Conservation (phyloP, 331 rosid genomes). For the Prunus yedoensis region DNA sequence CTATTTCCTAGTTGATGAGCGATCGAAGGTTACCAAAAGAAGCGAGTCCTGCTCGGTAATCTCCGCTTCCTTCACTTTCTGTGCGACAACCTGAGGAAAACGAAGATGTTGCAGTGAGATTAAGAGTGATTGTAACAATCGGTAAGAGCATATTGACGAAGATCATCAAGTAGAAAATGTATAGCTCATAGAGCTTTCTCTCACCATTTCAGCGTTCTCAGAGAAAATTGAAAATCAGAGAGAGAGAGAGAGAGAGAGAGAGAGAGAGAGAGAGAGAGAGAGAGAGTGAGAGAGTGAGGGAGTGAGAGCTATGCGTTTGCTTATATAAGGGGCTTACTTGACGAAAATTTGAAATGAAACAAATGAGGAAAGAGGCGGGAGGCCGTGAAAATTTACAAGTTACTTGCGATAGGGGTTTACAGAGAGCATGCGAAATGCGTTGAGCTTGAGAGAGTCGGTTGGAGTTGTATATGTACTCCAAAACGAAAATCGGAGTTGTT, state of each 20-base stretch:
- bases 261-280: conserved; percentile 2
- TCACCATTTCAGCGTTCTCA: conserved; percentile 39
- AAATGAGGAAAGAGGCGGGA: conserved; percentile 47
- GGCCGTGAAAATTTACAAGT: conserved; percentile 34
- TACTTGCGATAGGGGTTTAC: conserved; percentile 7
- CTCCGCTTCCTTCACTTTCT: conserved; percentile 80
- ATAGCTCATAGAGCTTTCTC: conserved; percentile 14
- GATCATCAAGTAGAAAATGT: conserved; percentile 28
- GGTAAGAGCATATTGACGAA: conserved; percentile 3
- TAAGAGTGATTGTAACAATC: conserved; percentile 11
- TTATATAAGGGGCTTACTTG: not conserved
- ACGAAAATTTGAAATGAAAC: conserved; percentile 32
- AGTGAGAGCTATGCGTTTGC: conserved; percentile 9
- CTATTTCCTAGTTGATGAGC: not conserved
- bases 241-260: conserved; percentile 3
- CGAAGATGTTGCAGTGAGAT: conserved; percentile 3
- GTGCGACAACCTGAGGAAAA: conserved; percentile 71
- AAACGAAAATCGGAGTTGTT: not conserved
- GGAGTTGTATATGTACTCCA: not conserved
- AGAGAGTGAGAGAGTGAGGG: conserved; percentile 14
- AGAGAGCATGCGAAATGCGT: conserved; percentile 10
- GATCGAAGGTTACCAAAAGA: conserved; percentile 65
- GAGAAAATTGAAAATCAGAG: conserved; percentile 21
- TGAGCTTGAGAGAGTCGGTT: conserved; percentile 10
- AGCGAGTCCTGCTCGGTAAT: conserved; percentile 94